phyloP scores from a whole-genome alignment of 345 rosid species.

The Brassica nigra region DNA sequence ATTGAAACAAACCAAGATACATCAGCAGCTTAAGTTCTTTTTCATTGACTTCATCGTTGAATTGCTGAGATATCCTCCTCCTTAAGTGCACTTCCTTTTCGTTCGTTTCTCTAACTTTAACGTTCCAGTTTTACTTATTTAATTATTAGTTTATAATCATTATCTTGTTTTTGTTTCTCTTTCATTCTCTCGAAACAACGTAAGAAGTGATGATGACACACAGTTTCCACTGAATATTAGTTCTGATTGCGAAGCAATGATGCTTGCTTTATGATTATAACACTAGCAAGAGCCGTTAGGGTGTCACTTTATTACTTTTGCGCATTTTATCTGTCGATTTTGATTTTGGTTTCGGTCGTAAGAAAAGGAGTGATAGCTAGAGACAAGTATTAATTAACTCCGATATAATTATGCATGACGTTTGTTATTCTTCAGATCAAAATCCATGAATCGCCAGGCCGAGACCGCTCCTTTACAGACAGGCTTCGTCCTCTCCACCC shows the following conservation, averaged over 20 bases:
- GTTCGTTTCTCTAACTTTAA: not conserved
- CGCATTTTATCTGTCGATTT: not conserved
- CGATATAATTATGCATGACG: conserved; percentile 56
- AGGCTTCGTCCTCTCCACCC: conserved; percentile 7
- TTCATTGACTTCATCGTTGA: not conserved
- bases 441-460: conserved; percentile 45
- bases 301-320: not conserved
- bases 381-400: conserved; percentile 1
- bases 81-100: not conserved
- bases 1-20: not conserved
- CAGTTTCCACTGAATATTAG: too few species aligned
- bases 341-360: not conserved
- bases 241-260: too few species aligned
- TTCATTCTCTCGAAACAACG: not conserved
- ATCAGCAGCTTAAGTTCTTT: not conserved
- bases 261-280: not conserved
- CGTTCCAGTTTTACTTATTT: not conserved
- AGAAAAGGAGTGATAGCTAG: not conserved
- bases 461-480: conserved; percentile 43
- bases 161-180: not conserved
- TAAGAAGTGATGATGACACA: not conserved
- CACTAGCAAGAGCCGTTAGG: not conserved
- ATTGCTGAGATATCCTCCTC: not conserved
- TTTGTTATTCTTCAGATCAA: conserved; percentile 36
- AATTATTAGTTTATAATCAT: not conserved